Evolutionary conservation across 306 rosid genomes (phyloP), one percentile per base, ranked within the genome.

Genomic region (Styphnolobium japonicum): DNA sequence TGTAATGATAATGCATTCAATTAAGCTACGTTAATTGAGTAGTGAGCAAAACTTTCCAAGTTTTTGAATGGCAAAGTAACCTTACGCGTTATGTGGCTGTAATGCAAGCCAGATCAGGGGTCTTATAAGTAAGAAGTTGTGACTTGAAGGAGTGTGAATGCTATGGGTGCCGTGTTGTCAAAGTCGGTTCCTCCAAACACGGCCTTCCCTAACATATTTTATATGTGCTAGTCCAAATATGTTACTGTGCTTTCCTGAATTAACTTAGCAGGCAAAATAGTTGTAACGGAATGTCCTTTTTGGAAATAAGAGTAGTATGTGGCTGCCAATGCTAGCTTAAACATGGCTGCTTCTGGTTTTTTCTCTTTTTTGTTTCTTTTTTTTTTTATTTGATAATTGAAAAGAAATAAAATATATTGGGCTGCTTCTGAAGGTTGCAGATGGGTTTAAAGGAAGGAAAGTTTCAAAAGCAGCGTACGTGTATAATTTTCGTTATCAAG

Each of bases 141-240:
- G 73, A 57, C 70, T 69, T 69, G 53, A 15, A 68, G 57, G 23
- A 53, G 77, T 69, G 61, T 65, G 81, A 80, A 75, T 8, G 62
- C 66, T 12, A 51, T 48, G 71, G 18, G 31, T 80, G 84, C 27
- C 82, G 81, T 73, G 73, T 83, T 46, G 7, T 60, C 10, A 82
- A 62, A 52, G 65, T 22, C 57, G 52, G 58, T 46, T 65, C 73
- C 80, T 72, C 51, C 70, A 63, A 80, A 82, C 85, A 81, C 77
- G 82, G 79, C 70, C 82, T 78, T 78, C 46, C 53, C 52, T 31
- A 43, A n/a, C 64, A 70, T 40, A 15, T 42, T 6, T 60, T 22
- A 10, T 69, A 7, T 81, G 27, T 33, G 18, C 23, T n/a, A 12
- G 8, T 31, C 42, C 16, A 51, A 51, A 51, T 51, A 51, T 29